Percentiles rank a stretch among this genome's conserved stretches.
These are phyloP conservation scores for Ceratobasidium sp. DNA, from an alignment of 1,284 basidiomycete genomes.

Conservation along the genomic window DNA sequence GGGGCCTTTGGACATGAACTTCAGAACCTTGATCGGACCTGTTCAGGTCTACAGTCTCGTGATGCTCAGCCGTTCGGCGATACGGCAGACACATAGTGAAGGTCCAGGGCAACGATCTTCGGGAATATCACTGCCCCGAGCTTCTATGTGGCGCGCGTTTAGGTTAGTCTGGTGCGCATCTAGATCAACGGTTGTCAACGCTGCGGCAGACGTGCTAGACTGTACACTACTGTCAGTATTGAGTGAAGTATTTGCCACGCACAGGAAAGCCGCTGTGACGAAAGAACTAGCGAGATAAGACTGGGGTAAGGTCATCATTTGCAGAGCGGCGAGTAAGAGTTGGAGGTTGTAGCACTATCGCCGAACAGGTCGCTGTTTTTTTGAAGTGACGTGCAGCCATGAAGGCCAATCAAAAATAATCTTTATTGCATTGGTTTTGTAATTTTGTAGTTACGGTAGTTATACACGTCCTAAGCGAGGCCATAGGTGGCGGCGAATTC, in stretches of 20 bases:
- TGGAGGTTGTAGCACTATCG: no score
- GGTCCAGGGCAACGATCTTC: slow-evolving; percentile 6
- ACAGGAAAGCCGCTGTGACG: no score
- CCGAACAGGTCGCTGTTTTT: no score
- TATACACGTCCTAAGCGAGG: not conserved
- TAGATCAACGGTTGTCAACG: not conserved
- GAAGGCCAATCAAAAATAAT: no score
- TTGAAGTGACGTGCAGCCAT: no score
- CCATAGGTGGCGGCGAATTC: slow-evolving; percentile 18
- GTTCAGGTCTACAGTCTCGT: not conserved
- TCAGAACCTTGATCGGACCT: slow-evolving; percentile 24
- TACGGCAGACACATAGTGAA: slow-evolving; percentile 14
- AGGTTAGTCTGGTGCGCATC: not conserved
- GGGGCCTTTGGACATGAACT: slow-evolving; percentile 24
- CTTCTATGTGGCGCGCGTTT: slow-evolving; percentile 22
- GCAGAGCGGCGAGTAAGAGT: no score
- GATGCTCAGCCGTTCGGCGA: not conserved
- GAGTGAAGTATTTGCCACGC: no score
- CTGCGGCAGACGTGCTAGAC: not conserved
- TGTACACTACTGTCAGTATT: not conserved
- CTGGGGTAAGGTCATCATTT: no score
- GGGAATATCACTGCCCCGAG: slow-evolving; percentile 23
- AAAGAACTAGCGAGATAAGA: no score
- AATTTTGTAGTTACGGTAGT: not conserved
- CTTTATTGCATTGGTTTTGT: no score